phyloP scores from a whole-genome alignment of 768 basidiomycete species.

The Phanerochaete sordida region DNA sequence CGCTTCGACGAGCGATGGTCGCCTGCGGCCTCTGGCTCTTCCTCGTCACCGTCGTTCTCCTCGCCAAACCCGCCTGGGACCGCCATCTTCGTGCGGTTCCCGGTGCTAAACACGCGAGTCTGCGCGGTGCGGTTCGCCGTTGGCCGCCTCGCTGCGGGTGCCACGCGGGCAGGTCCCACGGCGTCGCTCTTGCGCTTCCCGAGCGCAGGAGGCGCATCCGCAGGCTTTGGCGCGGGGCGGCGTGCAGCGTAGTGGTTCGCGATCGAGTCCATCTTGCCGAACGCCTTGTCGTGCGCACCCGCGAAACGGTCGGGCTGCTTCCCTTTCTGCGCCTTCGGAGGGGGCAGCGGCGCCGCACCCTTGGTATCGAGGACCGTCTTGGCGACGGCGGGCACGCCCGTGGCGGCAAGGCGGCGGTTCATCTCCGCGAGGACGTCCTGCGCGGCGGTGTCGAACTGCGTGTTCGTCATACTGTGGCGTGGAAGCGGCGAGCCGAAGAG shows the following conservation, averaged over 20 bases:
- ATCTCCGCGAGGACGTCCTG: constrained; percentile 78
- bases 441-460: constrained; percentile 64
- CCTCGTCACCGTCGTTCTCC: constrained; percentile 42
- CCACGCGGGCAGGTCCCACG: constrained; percentile 32
- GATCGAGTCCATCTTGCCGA: constrained; percentile 79
- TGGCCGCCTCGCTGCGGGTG: constrained; percentile 23
- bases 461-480: constrained; percentile 56
- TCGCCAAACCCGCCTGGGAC: constrained; percentile 60
- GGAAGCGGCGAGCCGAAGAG: constrained; percentile 76
- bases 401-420: constrained; percentile 64
- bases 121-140: constrained; percentile 28
- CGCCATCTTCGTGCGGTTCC: constrained; percentile 36
- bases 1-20: constrained; percentile 44
- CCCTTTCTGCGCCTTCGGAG: constrained; percentile 1
- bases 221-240: constrained; percentile 23
- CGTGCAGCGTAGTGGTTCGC: constrained; percentile 47
- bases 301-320: constrained; percentile 39
- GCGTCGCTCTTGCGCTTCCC: constrained; percentile 49
- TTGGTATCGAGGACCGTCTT: constrained; percentile 40
- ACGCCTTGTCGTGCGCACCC: constrained; percentile 59
- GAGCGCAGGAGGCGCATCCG: not conserved
- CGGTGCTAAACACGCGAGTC: constrained; percentile 46
- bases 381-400: constrained; percentile 49
- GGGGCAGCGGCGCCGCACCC: not conserved
- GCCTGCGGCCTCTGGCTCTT: constrained; percentile 28